Conservation (phyloP, 1,284 basidiomycete species). For the Moesziomyces parantarcticus region DNA sequence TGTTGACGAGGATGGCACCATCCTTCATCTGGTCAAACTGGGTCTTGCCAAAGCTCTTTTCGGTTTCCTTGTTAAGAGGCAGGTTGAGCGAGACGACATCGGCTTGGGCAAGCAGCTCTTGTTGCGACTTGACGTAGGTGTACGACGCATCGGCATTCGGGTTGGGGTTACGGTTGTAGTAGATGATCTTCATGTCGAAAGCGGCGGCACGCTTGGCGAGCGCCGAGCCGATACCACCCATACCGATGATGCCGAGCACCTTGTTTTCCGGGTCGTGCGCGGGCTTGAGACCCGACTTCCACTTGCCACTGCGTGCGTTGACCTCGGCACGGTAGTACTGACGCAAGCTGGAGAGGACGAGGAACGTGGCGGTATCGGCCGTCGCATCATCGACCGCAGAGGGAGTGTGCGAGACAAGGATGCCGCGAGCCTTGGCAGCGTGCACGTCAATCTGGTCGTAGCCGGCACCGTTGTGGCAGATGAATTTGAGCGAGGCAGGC, state of each 20-base stretch:
- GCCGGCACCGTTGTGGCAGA: constrained; percentile 64
- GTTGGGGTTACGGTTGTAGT: constrained; percentile 60
- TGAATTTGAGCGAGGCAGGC: constrained; percentile 52
- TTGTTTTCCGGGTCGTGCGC: constrained; percentile 58
- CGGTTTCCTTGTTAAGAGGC: constrained; percentile 69
- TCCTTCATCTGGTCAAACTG: constrained; percentile 69
- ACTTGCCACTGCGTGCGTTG: constrained; percentile 48
- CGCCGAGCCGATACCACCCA: constrained; percentile 61
- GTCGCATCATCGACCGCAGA: constrained; percentile 62
- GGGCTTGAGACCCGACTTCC: constrained; percentile 50
- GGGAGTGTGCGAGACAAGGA: constrained; percentile 63
- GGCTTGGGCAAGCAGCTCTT: constrained; percentile 67
- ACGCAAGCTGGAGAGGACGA: constrained; percentile 59
- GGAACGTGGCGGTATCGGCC: constrained; percentile 62
- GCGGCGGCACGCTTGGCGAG: constrained; percentile 60
- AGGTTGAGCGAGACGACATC: constrained; percentile 72
- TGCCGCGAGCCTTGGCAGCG: constrained; percentile 50
- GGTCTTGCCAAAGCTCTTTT: constrained; percentile 66
- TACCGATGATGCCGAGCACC: constrained; percentile 60
- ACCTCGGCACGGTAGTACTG: constrained; percentile 59
- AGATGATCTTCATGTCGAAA: constrained; percentile 62
- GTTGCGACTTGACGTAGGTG: constrained; percentile 61
- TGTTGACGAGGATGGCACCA: constrained; percentile 70
- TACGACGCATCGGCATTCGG: constrained; percentile 36
- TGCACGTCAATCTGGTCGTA: constrained; percentile 64